Evolutionary conservation across 192 early-diverging fungal species (phyloP), one percentile per base, ranked within the genome.

Genomic region (Coemansia umbellata): DNA sequence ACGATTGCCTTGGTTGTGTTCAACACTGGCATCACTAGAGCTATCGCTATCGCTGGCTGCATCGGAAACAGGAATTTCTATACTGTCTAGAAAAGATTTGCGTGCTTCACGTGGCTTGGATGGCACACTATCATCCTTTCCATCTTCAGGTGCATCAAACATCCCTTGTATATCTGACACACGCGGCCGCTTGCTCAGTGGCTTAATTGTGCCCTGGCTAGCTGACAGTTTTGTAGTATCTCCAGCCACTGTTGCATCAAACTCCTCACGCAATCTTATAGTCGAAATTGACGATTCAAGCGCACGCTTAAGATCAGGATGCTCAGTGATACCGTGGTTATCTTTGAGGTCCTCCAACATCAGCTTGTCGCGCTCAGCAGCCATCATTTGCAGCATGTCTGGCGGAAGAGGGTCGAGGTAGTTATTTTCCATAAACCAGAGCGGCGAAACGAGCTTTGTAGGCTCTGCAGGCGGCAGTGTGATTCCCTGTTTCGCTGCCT

Each of bases 171-270:
- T 41, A 13, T n/a, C 33, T 23, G 10, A 31, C 30, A 15, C 42
- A 24, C 32, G 40, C n/a, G 60, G 47, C n/a, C 65, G 60, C 53
- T 60, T 64, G 19, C 37, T 35, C 33, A 75, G 58, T 13, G 53
- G 65, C 44, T 64, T 63, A 40, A 75, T 75, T 4, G 72, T 75
- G 24, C 72, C 65, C 31, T 47, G 55, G 37, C 49, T 31, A 10
- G 21, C 53, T 31, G 19, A 27, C 36, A 27, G 28, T 18, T 45
- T 8, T 14, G 37, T 10, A 14, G 14, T 23, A 14, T 53, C 60
- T 0, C 37, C 55, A 11, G 18, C 21, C 31, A 55, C 55, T 24
- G 60, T 55, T 5, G 55, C 71, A 30, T 63, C 52, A 1, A 74
- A 49, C 48, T 74, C 71, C 26, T 55, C 47, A 9, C 56, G 71